A percentile compares a stretch with the other conserved stretches of the same genome.
Evolutionary conservation across 495 filamentous ascomycete genomes (phyloP).

Genomic region (Cryomyces antarcticus): DNA sequence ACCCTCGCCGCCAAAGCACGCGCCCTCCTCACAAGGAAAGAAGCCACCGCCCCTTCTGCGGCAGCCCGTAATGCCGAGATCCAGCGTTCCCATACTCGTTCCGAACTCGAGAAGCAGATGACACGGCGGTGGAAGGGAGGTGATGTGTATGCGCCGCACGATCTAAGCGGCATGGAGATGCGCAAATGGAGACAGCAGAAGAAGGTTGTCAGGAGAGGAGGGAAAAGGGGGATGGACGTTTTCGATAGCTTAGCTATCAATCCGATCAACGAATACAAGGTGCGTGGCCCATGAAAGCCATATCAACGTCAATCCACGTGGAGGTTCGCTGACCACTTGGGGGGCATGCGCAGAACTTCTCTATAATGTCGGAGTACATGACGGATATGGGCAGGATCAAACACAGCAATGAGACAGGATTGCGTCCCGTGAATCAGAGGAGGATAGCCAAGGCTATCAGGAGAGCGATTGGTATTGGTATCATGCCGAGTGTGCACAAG

Average conservation of each 20-base stretch:
- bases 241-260: conserved; percentile 67
- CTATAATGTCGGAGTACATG: conserved; percentile 77
- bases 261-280: conserved; percentile 69
- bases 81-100: too few relatives aligned
- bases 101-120: conserved; percentile 6
- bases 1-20: too few relatives aligned
- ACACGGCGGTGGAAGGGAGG: conserved; percentile 43
- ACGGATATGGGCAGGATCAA: conserved; percentile 72
- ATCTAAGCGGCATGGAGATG: conserved; percentile 57
- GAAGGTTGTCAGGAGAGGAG: conserved; percentile 22
- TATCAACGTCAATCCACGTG: background rate
- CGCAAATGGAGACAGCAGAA: conserved; percentile 36
- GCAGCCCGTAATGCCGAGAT: too few relatives aligned
- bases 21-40: too few relatives aligned
- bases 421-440: conserved; percentile 76
- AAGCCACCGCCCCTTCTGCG: too few relatives aligned
- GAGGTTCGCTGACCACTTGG: background rate
- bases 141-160: conserved; percentile 80
- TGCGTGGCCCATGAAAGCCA: conserved; percentile 19
- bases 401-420: conserved; percentile 47
- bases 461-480: conserved; percentile 65
- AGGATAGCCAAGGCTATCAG: conserved; percentile 83
- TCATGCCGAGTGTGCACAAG: conserved; percentile 79
- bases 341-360: conserved; percentile 49
- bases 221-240: conserved; percentile 30